These are phyloP conservation scores for Salicornia ramosissima DNA, from an alignment of 148 eudicot genomes.

Conservation along the genomic window DNA sequence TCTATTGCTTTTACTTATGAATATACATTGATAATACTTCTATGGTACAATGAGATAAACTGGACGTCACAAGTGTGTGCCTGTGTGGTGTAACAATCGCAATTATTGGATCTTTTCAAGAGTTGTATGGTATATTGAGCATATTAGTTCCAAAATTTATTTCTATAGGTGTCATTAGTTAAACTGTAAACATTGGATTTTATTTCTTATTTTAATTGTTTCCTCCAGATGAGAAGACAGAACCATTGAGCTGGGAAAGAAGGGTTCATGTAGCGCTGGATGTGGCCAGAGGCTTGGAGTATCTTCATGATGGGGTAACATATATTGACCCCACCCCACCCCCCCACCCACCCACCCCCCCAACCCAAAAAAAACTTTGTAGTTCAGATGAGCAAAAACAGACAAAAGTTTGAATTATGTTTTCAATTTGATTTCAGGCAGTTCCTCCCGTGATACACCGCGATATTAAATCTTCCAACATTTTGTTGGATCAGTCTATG, in stretches of 20 bases:
- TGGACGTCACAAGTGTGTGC: not conserved
- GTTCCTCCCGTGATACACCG: conserved; percentile 95
- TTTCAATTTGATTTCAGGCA: conserved; percentile 43
- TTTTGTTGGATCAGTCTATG: conserved; percentile 96
- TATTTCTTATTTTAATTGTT: not conserved
- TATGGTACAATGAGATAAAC: not conserved
- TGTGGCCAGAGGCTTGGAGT: conserved; percentile 90
- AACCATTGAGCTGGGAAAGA: conserved; percentile 67
- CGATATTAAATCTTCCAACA: conserved; percentile 94
- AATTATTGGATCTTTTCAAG: not conserved
- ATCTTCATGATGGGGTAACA: conserved; percentile 95
- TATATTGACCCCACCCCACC: no score
- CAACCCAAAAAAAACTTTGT: no score
- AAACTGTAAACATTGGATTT: not conserved
- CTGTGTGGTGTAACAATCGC: not conserved
- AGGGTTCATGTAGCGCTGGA: conserved; percentile 83
- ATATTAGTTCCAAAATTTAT: not conserved
- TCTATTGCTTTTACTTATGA: not conserved
- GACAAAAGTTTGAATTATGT: not conserved
- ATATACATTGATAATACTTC: not conserved
- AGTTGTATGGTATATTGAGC: not conserved
- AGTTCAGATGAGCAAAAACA: not conserved
- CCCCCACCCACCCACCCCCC: no score
- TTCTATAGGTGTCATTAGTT: conserved; percentile 1
- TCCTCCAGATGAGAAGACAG: conserved; percentile 59